Evolutionary conservation across 345 rosid genomes (phyloP).

Genomic region (Reutealis trisperma): DNA sequence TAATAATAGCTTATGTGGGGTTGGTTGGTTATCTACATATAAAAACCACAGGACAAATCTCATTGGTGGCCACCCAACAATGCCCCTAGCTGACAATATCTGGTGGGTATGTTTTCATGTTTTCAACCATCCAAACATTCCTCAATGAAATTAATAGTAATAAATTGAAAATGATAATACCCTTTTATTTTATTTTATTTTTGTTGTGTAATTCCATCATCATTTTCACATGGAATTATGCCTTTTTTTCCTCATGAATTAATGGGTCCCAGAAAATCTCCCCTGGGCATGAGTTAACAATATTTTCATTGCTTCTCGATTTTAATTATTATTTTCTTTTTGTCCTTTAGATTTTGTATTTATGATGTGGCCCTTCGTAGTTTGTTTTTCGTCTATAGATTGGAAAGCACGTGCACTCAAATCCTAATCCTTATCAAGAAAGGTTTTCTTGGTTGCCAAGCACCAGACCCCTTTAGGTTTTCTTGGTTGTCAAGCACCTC

Average conservation of each 20-base stretch:
- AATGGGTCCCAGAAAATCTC: conserved; percentile 25
- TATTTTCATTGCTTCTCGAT: neutral
- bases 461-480: too few species aligned
- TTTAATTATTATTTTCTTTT: neutral
- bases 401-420: too few species aligned
- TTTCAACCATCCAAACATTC: conserved; percentile 12
- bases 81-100: conserved; percentile 14
- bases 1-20: conserved; percentile 25
- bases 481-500: too few species aligned
- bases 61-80: conserved; percentile 24
- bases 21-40: conserved; percentile 7
- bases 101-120: conserved; percentile 22
- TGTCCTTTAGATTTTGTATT: too few species aligned
- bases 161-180: neutral
- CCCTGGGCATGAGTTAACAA: neutral
- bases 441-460: neutral
- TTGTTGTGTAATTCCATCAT: conserved; percentile 2
- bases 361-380: too few species aligned
- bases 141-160: neutral
- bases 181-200: too few species aligned
- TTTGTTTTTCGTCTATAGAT: too few species aligned
- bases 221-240: conserved; percentile 16
- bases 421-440: too few species aligned
- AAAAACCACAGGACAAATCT: conserved; percentile 13
- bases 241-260: neutral